A percentile compares a stretch with the other conserved stretches of the same genome.
Conservation (phyloP, 179 eudicot species). For the Camellia oleifera region DNA sequence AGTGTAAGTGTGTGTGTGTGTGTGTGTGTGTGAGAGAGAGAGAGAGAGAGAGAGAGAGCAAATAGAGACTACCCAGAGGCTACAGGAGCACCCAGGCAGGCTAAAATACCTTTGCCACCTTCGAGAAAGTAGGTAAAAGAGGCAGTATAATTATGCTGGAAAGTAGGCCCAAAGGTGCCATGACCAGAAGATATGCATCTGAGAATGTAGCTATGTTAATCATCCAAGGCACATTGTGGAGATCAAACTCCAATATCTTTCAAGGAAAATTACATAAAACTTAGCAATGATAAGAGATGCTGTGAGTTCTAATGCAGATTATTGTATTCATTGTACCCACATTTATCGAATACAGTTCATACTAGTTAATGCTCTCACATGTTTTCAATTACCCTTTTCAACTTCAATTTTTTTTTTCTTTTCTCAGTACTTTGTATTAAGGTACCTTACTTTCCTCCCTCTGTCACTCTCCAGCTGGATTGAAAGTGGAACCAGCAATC, state of each 20-base stretch:
- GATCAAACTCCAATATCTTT: neutral
- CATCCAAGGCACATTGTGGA: neutral
- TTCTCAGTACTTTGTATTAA: neutral
- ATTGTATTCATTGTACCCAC: neutral
- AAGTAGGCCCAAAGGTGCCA: conserved; percentile 19
- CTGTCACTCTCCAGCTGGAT: neutral
- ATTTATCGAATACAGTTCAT: neutral
- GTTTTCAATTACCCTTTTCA: neutral
- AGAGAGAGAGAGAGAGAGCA: neutral
- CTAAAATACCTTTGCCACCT: conserved; percentile 14
- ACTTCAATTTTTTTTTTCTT: neutral
- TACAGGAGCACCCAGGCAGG: neutral
- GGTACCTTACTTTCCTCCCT: neutral
- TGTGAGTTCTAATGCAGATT: neutral
- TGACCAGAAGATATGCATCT: conserved; percentile 22
- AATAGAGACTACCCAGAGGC: neutral
- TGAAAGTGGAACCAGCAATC: too few relatives aligned
- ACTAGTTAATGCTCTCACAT: neutral
- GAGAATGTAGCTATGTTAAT: neutral
- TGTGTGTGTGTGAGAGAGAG: too few relatives aligned
- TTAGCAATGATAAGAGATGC: neutral
- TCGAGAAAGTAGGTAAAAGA: conserved; percentile 16
- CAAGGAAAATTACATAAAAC: neutral
- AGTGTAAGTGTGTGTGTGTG: too few relatives aligned
- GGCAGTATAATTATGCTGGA: conserved; percentile 17